Evolutionary conservation across 495 filamentous ascomycete species (phyloP).

Genomic region (Penicillium turbatum): DNA sequence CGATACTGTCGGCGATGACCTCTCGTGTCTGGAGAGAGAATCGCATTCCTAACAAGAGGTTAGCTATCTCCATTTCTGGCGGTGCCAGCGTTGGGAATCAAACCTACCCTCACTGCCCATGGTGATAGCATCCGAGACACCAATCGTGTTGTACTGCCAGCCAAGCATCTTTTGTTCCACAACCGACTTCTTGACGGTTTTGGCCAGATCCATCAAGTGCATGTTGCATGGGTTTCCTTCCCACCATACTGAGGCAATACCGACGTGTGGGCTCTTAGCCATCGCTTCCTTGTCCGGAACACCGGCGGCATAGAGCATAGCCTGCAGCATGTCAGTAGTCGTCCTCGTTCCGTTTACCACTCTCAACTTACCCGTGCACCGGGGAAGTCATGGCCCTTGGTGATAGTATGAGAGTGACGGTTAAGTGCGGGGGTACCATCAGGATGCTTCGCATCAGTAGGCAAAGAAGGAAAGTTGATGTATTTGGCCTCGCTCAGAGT

Average conservation of each 20-base stretch:
- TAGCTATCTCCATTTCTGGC: background rate
- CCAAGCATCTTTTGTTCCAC: conserved; percentile 81
- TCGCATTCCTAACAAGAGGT: conserved; percentile 67
- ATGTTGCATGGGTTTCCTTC: conserved; percentile 92
- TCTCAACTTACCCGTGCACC: conserved; percentile 69
- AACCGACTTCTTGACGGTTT: conserved; percentile 81
- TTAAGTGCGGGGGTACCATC: conserved; percentile 66
- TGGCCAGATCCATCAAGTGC: conserved; percentile 77
- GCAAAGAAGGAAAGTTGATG: conserved; percentile 57
- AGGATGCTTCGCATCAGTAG: conserved; percentile 49
- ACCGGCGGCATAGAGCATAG: conserved; percentile 94
- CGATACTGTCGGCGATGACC: conserved; percentile 92
- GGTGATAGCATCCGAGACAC: conserved; percentile 90
- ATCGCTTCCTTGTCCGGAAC: conserved; percentile 79
- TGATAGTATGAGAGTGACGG: conserved; percentile 66
- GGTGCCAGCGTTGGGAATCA: background rate
- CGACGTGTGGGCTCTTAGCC: conserved; percentile 88
- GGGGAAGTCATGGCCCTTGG: conserved; percentile 84
- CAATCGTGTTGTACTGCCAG: conserved; percentile 93
- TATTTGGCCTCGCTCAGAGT: conserved; percentile 48
- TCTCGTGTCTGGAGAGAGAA: conserved; percentile 95
- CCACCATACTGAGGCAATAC: conserved; percentile 92
- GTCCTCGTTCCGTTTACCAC: background rate
- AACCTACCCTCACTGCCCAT: conserved; percentile 87
- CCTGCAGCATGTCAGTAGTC: conserved; percentile 43